phyloP scores from a whole-genome alignment of 768 basidiomycete genomes.

The Strobilomyces echinocephalus region DNA sequence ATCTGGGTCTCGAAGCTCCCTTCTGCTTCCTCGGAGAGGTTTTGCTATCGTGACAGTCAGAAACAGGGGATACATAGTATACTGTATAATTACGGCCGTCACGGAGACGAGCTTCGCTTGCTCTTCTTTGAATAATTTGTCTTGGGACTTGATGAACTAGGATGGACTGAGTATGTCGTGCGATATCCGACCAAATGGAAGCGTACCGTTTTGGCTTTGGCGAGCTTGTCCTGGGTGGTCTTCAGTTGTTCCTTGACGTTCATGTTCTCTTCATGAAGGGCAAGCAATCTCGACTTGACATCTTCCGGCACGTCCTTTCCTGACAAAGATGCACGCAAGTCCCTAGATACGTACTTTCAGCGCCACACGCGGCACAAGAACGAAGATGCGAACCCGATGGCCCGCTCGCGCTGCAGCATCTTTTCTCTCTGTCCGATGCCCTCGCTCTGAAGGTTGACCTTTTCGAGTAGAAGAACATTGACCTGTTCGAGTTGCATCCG shows the following conservation, averaged over 20 bases:
- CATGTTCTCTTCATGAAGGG: constrained; percentile 74
- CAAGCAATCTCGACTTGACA: constrained; percentile 66
- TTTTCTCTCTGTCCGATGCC: constrained; percentile 86
- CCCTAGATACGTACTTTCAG: constrained; percentile 40
- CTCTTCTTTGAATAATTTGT: constrained; percentile 82
- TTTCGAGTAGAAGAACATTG: constrained; percentile 81
- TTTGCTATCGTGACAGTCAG: constrained; percentile 29
- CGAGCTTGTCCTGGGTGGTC: constrained; percentile 68
- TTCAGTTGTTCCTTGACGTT: constrained; percentile 66
- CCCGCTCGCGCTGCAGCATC: constrained; percentile 81
- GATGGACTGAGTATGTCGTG: neutral
- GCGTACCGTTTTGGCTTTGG: constrained; percentile 70
- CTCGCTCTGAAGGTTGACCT: constrained; percentile 84
- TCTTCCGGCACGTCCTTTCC: constrained; percentile 82
- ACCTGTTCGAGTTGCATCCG: constrained; percentile 89
- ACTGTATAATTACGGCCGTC: constrained; percentile 38
- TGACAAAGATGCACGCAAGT: constrained; percentile 69
- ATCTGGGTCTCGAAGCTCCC: constrained; percentile 61
- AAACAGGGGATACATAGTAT: constrained; percentile 1
- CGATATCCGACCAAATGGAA: neutral
- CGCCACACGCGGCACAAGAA: neutral
- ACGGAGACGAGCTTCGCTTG: constrained; percentile 52
- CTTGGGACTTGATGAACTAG: constrained; percentile 90
- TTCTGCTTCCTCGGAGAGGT: constrained; percentile 70
- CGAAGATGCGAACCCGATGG: constrained; percentile 58